Evolutionary conservation across 2,329 filamentous ascomycete species (phyloP), one percentile per base, ranked within the genome.

Genomic region (Zarea fungicola): DNA sequence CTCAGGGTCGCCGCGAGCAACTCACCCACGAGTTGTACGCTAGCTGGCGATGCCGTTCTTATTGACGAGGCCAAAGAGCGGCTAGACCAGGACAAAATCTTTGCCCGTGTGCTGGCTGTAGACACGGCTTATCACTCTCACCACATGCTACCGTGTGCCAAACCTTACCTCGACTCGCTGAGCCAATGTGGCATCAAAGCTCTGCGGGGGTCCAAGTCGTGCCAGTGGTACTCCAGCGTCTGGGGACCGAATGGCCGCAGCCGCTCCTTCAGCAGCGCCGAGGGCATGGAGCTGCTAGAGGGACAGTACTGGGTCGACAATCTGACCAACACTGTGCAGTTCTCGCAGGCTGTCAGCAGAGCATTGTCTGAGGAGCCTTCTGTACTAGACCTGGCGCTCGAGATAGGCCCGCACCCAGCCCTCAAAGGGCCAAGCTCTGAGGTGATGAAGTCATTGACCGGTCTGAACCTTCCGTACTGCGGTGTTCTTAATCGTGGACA

Each of bases 351-450:
- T 14, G 32, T 66, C 7, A 40, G 48, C 22, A 48, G 52, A 4
- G 52, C 43, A 23, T 49, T 3, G 2, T 48, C 8, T 39, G 11
- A 8, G 7, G 22, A 36, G 22, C 39, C 48, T 13, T 32, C 19
- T 10, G 40, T 47, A 16, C 54, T 32, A 32, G 53, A 35, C 14
- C 53, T 34, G 5, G 61, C 73, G n/a, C 52, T 76, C 14, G 74
- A 77, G 55, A 56, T 77, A 8, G 73, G 74, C 0, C 73, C 74
- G 0, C 74, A 76, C 53, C 66, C 72, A 1, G 72, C 71, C 2
- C 64, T 77, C 3, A 66, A 71, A 7, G 44, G 35, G 2, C 44
- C 44, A 1, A 36, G 19, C 16, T 21, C 22, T 5, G 19, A 45
- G 22, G 32, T 29, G 1, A 6, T 45, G 1, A 44, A 44, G 21